Conservation (phyloP, 257 asterid genomes). For the Solanum peruvianum region DNA sequence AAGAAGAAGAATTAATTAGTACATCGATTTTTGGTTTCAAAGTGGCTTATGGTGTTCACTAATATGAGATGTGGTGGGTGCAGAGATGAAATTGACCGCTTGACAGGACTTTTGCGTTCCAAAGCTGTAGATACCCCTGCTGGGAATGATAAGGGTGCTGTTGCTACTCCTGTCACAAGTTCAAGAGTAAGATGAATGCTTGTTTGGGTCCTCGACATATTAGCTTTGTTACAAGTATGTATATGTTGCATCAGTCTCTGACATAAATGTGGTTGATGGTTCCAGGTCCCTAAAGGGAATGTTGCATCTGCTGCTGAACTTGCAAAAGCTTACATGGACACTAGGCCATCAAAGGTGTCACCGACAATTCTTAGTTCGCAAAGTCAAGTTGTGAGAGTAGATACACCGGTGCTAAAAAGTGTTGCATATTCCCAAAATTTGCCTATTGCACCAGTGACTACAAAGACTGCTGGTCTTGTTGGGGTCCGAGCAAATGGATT, state of each 20-base stretch:
- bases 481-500: conserved; percentile 48
- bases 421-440: conserved; percentile 30
- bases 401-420: conserved; percentile 5
- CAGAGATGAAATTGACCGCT: conserved; percentile 7
- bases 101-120: conserved; percentile 4
- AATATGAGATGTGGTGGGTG: not conserved
- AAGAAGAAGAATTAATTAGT: not conserved
- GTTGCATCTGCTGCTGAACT: conserved; percentile 80
- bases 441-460: conserved; percentile 19
- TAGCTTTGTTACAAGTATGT: not conserved
- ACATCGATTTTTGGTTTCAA: not conserved
- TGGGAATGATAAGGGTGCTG: not conserved
- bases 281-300: conserved; percentile 50
- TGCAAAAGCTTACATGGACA: conserved; percentile 87
- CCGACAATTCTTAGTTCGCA: conserved; percentile 45
- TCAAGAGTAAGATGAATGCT: conserved; percentile 1
- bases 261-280: conserved; percentile 7
- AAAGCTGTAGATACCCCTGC: conserved; percentile 1
- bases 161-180: not conserved
- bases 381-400: conserved; percentile 26
- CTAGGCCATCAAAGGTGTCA: conserved; percentile 47
- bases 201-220: not conserved
- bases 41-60: not conserved
- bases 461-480: conserved; percentile 8
- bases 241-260: not conserved